Evolutionary conservation across 2,329 filamentous ascomycete species (phyloP).

Genomic region (Pseudohalonectria lignicola): DNA sequence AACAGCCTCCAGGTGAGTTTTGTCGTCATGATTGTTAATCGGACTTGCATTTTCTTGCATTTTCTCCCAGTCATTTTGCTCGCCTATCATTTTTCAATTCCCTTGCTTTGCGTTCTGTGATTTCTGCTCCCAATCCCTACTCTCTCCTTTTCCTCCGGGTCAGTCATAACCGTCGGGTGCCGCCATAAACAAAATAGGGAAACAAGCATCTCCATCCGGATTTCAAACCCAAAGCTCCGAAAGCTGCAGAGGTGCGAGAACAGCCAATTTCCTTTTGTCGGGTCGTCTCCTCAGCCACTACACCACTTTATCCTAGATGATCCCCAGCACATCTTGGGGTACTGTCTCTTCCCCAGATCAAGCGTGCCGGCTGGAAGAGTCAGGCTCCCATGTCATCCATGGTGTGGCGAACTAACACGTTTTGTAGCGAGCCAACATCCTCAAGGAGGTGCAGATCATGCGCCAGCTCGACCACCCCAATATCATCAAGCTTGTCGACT

Average conservation of each 20-base stretch:
- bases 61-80: too few relatives aligned
- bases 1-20: constrained; percentile 91
- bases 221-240: constrained; percentile 79
- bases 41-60: too few relatives aligned
- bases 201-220: constrained; percentile 89
- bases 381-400: too few relatives aligned
- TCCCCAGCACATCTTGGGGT: too few relatives aligned
- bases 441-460: constrained; percentile 99
- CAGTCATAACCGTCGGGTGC: constrained; percentile 14
- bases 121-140: constrained; percentile 2
- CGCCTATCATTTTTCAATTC: too few relatives aligned
- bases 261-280: constrained; percentile 24
- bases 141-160: constrained; percentile 13
- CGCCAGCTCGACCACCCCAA: constrained; percentile 92
- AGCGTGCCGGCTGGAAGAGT: constrained; percentile 8
- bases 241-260: constrained; percentile 90
- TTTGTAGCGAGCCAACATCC: constrained; percentile 79
- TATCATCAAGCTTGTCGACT: constrained; percentile 87
- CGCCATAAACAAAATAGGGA: too few relatives aligned
- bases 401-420: constrained; percentile 10
- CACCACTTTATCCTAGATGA: too few relatives aligned
- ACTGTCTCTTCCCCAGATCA: constrained; percentile 6
- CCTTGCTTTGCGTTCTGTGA: too few relatives aligned
- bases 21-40: too few relatives aligned
- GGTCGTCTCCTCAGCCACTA: constrained; percentile 5